Evolutionary conservation across 257 asterid genomes (phyloP), one percentile per base, ranked within the genome.

Genomic region (Solanum megistacrolobum): DNA sequence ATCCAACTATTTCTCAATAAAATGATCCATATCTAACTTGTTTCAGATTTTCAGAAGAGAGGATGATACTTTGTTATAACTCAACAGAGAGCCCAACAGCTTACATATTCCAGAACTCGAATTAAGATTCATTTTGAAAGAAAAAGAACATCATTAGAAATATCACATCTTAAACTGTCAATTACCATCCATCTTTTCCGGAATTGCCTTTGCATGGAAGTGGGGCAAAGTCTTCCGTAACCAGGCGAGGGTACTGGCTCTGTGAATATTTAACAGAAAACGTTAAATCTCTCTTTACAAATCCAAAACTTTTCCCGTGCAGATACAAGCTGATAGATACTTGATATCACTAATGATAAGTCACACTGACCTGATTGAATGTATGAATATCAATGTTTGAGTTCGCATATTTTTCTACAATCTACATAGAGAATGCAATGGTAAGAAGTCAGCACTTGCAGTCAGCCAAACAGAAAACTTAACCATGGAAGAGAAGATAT

Each of bases 221-320:
- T 78, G 99, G 99, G 18, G 83, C 87, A 91, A 96, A 94, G 89
- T 96, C 97, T 73, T 96, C 99, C 76, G 92, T 94, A 88, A 94
- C 99, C 91, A 97, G 90, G 83, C 99, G 99, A 81, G 99, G 99
- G 90, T 96, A 97, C 90, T 97, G 99, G 88, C 99, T 96, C 99
- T 97, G 98, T 21, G 36, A 23, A 83, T 86, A 90, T 83, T 73
- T 60, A 87, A 88, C 43, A 48, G 69, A 48, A 82, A 48, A 31
- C 12, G 3, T 82, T 3, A 31, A 39, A 48, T 52, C 65, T 31
- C 27, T 82, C 31, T 48, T 82, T 52, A 29, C 68, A 31, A 10
- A 31, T 82, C 43, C 43, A 82, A 48, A 48, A 82, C 25, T 81
- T 43, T 29, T 82, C 43, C n/a, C 13, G 1, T 10, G 20, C 7